These are phyloP conservation scores for Ochetophila trinervis DNA, from an alignment of 306 rosid species.

Conservation along the genomic window DNA sequence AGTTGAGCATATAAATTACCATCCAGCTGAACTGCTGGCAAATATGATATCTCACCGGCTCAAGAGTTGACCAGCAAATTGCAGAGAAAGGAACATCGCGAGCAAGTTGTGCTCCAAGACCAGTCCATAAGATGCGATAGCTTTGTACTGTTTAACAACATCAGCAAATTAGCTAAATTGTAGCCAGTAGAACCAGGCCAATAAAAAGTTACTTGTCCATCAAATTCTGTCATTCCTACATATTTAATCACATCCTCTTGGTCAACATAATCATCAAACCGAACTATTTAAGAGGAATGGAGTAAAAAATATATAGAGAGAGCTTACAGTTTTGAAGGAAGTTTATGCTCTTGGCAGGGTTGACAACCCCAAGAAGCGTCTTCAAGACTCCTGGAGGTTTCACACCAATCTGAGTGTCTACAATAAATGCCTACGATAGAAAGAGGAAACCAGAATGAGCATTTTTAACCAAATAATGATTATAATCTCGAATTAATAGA, in stretches of 20 bases:
- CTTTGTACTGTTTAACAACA: slow-evolving; percentile 44
- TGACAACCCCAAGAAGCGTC: slow-evolving; percentile 65
- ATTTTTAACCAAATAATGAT: slow-evolving; percentile 1
- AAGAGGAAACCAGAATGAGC: slow-evolving; percentile 12
- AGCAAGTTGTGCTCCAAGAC: slow-evolving; percentile 94
- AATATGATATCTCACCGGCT: slow-evolving; percentile 62
- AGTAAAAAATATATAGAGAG: slow-evolving; percentile 15
- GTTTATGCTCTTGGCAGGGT: slow-evolving; percentile 45
- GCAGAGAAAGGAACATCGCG: slow-evolving; percentile 98
- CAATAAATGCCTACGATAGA: slow-evolving; percentile 62
- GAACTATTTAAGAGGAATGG: not conserved
- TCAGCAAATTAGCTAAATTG: slow-evolving; percentile 15
- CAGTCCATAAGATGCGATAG: slow-evolving; percentile 85
- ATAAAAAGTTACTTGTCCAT: not conserved
- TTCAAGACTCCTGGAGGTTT: slow-evolving; percentile 81
- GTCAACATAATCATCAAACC: not conserved
- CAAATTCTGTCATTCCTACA: not conserved
- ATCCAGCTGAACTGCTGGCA: slow-evolving; percentile 12
- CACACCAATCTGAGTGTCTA: slow-evolving; percentile 39
- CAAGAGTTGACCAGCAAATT: slow-evolving; percentile 94
- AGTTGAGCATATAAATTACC: slow-evolving; percentile 27
- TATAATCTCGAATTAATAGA: not conserved
- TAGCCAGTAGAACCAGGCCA: not conserved
- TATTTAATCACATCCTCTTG: not conserved
- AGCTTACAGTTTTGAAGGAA: slow-evolving; percentile 52